Conservation (phyloP, 139 green algal genomes). For the Chlamydomonas incerta region DNA sequence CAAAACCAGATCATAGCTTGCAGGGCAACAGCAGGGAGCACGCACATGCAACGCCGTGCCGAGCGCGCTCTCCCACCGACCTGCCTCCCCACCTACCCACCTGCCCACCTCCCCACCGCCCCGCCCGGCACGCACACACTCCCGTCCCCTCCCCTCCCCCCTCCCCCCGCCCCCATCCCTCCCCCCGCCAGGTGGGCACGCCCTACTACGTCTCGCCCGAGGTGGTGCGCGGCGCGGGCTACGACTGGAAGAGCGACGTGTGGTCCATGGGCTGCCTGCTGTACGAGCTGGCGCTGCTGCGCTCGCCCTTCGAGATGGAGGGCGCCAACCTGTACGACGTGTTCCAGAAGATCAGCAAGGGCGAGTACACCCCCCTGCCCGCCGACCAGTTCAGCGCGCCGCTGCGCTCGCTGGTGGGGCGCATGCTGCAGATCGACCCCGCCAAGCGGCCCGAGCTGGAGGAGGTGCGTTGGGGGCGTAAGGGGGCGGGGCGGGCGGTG, state of each 20-base stretch:
- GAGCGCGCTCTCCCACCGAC: too few relatives aligned
- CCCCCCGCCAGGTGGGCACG: slow-evolving; percentile 65
- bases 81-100: too few relatives aligned
- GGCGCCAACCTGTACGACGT: slow-evolving; percentile 71
- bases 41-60: too few relatives aligned
- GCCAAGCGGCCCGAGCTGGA: slow-evolving; percentile 56
- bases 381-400: slow-evolving; percentile 59
- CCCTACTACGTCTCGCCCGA: slow-evolving; percentile 75
- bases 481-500: too few relatives aligned
- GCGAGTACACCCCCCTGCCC: slow-evolving; percentile 62
- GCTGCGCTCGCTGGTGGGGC: slow-evolving; percentile 51
- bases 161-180: background rate
- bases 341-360: slow-evolving; percentile 67
- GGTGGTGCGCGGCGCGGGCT: slow-evolving; percentile 63
- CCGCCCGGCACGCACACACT: too few relatives aligned
- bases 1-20: too few relatives aligned
- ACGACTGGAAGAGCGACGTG: slow-evolving; percentile 75
- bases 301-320: slow-evolving; percentile 71
- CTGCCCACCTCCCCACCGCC: too few relatives aligned
- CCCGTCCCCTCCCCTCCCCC: background rate
- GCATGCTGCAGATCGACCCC: slow-evolving; percentile 64
- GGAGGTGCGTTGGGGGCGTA: slow-evolving; percentile 43
- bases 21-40: too few relatives aligned
- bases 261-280: slow-evolving; percentile 73
- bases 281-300: slow-evolving; percentile 69